These are phyloP conservation scores for Haematococcus lacustris DNA, from an alignment of 139 green algal genomes.

Conservation along the genomic window DNA sequence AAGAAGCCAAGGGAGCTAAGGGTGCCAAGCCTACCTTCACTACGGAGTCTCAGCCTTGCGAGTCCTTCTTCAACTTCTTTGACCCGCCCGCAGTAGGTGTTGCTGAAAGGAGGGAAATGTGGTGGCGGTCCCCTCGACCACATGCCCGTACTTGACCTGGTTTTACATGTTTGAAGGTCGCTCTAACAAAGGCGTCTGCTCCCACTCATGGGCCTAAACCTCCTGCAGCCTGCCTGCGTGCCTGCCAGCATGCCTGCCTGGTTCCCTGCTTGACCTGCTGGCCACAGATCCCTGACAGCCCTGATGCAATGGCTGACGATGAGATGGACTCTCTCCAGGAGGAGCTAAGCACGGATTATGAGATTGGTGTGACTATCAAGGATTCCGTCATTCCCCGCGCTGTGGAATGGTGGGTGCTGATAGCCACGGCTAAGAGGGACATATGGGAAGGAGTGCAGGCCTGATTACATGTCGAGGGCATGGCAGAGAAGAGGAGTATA, in stretches of 20 bases:
- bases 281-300: slow-evolving; percentile 25
- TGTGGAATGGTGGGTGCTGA: slow-evolving; percentile 28
- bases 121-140: no score
- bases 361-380: slow-evolving; percentile 39
- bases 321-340: slow-evolving; percentile 33
- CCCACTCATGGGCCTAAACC: no score
- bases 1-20: slow-evolving; percentile 18
- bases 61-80: slow-evolving; percentile 47
- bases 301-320: slow-evolving; percentile 18
- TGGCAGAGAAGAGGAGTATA: no score
- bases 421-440: background rate
- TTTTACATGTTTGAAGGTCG: no score
- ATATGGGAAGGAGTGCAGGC: background rate
- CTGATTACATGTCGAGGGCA: no score
- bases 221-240: no score
- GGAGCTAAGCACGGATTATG: slow-evolving; percentile 29
- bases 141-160: no score
- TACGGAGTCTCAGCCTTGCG: slow-evolving; percentile 24
- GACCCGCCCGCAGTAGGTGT: no score
- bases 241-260: no score
- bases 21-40: slow-evolving; percentile 30
- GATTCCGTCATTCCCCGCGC: slow-evolving; percentile 34
- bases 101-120: no score
- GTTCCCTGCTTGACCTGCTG: no score
- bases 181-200: no score